Evolutionary conservation across 805 yeast genomes (phyloP).

Genomic region (baker's yeast (Saccharomyces cerevisiae)): DNA sequence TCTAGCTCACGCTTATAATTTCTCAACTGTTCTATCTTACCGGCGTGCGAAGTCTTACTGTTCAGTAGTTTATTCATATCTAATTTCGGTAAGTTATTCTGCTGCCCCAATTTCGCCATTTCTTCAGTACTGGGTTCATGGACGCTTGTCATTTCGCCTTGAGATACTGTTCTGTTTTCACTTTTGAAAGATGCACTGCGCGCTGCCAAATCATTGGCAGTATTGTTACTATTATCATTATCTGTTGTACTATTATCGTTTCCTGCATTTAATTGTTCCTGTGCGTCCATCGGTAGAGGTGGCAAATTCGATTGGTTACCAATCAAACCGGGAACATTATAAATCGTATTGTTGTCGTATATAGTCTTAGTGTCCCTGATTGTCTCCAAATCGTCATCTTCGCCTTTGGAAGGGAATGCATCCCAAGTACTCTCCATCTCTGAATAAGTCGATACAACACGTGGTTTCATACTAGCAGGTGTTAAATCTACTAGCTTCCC

Average conservation of each 20-base stretch:
- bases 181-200: background rate
- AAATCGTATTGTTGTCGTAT: conserved; percentile 30
- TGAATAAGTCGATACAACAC: conserved; percentile 26
- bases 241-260: background rate
- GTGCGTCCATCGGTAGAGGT: conserved; percentile 24
- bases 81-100: conserved; percentile 34
- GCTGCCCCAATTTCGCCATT: conserved; percentile 31
- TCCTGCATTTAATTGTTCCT: background rate
- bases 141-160: conserved; percentile 3
- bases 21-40: conserved; percentile 22
- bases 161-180: background rate
- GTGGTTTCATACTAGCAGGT: conserved; percentile 25
- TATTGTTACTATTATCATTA: background rate
- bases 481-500: conserved; percentile 28
- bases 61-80: conserved; percentile 35
- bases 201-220: background rate
- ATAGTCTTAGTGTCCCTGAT: conserved; percentile 29
- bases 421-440: conserved; percentile 31
- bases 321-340: conserved; percentile 30
- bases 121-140: conserved; percentile 15
- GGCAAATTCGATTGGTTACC: conserved; percentile 24
- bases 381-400: conserved; percentile 24
- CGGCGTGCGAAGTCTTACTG: conserved; percentile 14
- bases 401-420: conserved; percentile 27
- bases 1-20: conserved; percentile 32